phyloP scores from a whole-genome alignment of 2,329 filamentous ascomycete genomes.

The Neonectria hederae region DNA sequence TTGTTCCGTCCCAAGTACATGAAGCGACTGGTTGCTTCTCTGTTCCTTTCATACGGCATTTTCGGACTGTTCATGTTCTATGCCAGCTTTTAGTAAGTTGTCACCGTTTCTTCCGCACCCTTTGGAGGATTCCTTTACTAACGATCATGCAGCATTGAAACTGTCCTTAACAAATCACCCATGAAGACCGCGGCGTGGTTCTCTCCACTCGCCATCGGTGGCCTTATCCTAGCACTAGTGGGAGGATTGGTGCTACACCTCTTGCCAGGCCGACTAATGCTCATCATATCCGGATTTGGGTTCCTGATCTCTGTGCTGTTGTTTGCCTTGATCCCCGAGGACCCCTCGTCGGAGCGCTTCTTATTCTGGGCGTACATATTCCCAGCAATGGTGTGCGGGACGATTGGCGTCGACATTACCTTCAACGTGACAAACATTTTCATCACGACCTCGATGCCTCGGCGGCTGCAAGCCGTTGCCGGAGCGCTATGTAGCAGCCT shows the following conservation, averaged over 20 bases:
- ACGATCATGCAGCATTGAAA: constrained; percentile 59
- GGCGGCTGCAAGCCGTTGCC: constrained; percentile 73
- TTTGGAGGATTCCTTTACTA: not conserved
- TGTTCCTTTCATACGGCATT: constrained; percentile 74
- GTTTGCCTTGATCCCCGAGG: constrained; percentile 70
- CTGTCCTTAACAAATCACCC: constrained; percentile 66
- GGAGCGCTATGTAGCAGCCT: constrained; percentile 77
- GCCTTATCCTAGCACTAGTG: constrained; percentile 68
- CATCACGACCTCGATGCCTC: constrained; percentile 76
- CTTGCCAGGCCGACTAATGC: constrained; percentile 69
- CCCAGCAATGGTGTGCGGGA: constrained; percentile 73
- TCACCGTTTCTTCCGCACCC: constrained; percentile 6
- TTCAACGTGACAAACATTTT: constrained; percentile 83
- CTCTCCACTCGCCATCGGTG: constrained; percentile 72
- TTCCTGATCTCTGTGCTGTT: constrained; percentile 67
- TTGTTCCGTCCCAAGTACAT: constrained; percentile 77
- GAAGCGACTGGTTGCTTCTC: constrained; percentile 65
- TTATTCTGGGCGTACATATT: constrained; percentile 78
- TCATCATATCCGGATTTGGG: constrained; percentile 68
- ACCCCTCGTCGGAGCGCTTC: constrained; percentile 47
- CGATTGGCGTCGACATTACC: constrained; percentile 77
- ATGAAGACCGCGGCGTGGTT: constrained; percentile 75
- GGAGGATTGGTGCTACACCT: constrained; percentile 74
- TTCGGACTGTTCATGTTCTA: constrained; percentile 77
- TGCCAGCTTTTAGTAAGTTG: constrained; percentile 69